These are phyloP conservation scores for Fusarium penzigii DNA, from an alignment of 2,329 filamentous ascomycete species.

Conservation along the genomic window DNA sequence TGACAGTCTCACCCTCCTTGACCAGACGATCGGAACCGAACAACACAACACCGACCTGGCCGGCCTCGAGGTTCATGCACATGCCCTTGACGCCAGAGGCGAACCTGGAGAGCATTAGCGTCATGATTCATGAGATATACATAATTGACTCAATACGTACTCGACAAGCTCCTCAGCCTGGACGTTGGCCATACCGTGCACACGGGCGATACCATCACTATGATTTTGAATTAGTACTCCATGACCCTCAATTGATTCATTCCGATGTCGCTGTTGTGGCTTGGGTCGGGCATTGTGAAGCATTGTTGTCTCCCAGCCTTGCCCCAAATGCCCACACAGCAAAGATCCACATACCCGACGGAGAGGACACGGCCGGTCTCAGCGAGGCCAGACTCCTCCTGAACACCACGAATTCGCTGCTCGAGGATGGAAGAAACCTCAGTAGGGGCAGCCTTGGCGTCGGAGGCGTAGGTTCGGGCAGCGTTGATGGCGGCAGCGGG, in stretches of 20 bases:
- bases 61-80: conserved; percentile 99
- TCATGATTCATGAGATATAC: conserved; percentile 7
- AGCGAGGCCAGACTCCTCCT: conserved; percentile 93
- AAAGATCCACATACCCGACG: conserved; percentile 78
- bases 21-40: conserved; percentile 99
- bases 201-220: conserved; percentile 99
- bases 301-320: conserved; percentile 8
- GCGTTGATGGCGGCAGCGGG: conserved; percentile 71
- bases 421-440: conserved; percentile 99
- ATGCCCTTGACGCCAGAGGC: conserved; percentile 99
- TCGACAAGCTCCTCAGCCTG: conserved; percentile 99
- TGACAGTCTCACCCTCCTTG: conserved; percentile 99
- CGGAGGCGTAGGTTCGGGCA: conserved; percentile 84
- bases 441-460: conserved; percentile 92
- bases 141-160: conserved; percentile 60
- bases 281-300: not conserved
- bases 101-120: conserved; percentile 65
- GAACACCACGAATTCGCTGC: conserved; percentile 97
- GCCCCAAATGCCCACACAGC: conserved; percentile 18
- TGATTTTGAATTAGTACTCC: conserved; percentile 32
- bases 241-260: conserved; percentile 12
- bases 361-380: conserved; percentile 99
- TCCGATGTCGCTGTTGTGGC: conserved; percentile 11
- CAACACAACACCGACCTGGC: conserved; percentile 99
- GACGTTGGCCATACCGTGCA: conserved; percentile 99